Evolutionary conservation across 1,139 yeast genomes (phyloP), one percentile per base, ranked within the genome.

Genomic region (Arxiozyma telluris): DNA sequence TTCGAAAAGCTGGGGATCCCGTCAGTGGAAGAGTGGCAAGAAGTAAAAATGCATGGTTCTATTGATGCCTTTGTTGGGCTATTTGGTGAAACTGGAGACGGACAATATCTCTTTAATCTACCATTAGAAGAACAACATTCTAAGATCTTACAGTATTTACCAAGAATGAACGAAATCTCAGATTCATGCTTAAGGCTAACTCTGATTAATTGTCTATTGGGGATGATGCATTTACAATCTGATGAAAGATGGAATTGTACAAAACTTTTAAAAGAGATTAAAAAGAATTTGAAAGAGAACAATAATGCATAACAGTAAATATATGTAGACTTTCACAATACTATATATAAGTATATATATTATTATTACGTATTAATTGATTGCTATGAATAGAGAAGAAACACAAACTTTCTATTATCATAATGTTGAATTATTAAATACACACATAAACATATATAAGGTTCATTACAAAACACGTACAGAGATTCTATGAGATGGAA

Each of bases 1-100:
- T 82, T 88, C 62, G 70, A 72, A 21, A 71, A 72, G 1, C 78
- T 90, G 61, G 96, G 96, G 0, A 80, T 89, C 0, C 96, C 96
- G 0, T 70, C 77, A 11, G 53, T 67, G 1, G 69, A 70, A 9
- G 64, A 71, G 7, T 78, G 87, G 82, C 75, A 80, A 1, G 79
- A 75, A 42, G 73, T 78, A 7, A 56, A 58, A 3, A 65, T 69
- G 1, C 71, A 74, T 25, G 71, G 73, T 0, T 74, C 81, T 1
- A 75, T 75, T 52, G 64, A 62, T 68, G 70, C 73, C 8, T 72
- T 77, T 53, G 60, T 63, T 18, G 67, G 66, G 1, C 66, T 69
- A 57, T 62, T 65, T 21, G 74, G 76, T 1, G 60, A 61, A 44
- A 58, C 70, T 0, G 61, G 69, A 2, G 61, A 62, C 4, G 61